These are phyloP conservation scores for Medicago arabica DNA, from an alignment of 306 rosid genomes.

Conservation along the genomic window DNA sequence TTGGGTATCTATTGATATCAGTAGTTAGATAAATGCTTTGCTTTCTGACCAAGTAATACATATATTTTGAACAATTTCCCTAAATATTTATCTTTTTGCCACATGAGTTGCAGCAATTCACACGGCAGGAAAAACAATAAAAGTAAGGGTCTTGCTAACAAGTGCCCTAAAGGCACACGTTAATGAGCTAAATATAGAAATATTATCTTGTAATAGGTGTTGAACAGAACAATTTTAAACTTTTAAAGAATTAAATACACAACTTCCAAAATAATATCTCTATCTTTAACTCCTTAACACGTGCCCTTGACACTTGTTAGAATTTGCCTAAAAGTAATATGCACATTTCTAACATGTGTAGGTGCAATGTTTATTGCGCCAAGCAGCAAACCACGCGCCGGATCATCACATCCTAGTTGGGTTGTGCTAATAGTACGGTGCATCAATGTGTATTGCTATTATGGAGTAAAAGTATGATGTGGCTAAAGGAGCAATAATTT, in stretches of 20 bases:
- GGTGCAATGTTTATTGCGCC: slow-evolving; percentile 13
- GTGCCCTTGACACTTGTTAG: too few species aligned
- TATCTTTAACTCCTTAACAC: too few species aligned
- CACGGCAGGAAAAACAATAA: slow-evolving; percentile 2
- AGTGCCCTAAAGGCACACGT: too few species aligned
- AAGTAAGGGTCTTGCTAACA: neutral
- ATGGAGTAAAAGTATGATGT: slow-evolving; percentile 12
- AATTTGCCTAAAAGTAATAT: neutral
- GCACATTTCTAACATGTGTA: slow-evolving; percentile 26
- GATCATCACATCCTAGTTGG: slow-evolving; percentile 24
- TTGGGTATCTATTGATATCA: slow-evolving; percentile 14
- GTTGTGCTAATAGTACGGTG: slow-evolving; percentile 23
- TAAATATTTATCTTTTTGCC: slow-evolving; percentile 16
- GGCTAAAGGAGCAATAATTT: slow-evolving; percentile 31
- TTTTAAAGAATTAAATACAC: too few species aligned
- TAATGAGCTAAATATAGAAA: too few species aligned
- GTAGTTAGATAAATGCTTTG: slow-evolving; percentile 23
- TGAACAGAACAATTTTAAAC: too few species aligned
- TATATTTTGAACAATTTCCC: slow-evolving; percentile 1
- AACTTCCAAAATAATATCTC: too few species aligned
- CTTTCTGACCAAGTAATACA: slow-evolving; percentile 7
- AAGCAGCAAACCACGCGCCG: slow-evolving; percentile 7
- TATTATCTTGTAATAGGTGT: too few species aligned
- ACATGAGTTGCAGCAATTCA: slow-evolving; percentile 5
- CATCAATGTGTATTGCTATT: slow-evolving; percentile 10